Evolutionary conservation across 2,329 filamentous ascomycete species (phyloP).

Genomic region (Sarocladiaceae sp.): DNA sequence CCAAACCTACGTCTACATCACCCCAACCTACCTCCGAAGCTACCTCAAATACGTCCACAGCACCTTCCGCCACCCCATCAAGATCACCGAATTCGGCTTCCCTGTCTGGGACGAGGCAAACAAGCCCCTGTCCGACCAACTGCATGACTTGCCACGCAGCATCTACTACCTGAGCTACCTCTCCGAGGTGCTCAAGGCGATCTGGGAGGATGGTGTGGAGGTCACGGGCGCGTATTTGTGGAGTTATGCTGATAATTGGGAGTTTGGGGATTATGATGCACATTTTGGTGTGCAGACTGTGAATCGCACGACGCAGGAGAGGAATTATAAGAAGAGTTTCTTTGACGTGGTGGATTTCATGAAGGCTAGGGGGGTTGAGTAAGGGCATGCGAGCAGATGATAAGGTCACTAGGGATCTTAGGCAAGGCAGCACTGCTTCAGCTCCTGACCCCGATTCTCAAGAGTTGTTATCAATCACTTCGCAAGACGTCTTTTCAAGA

Average conservation of each 20-base stretch:
- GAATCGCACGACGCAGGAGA: slow-evolving; percentile 45
- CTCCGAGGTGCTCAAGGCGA: slow-evolving; percentile 49
- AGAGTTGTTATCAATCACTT: too few species aligned
- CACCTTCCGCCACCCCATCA: slow-evolving; percentile 46
- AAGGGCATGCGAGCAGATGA: too few species aligned
- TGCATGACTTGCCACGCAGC: slow-evolving; percentile 49
- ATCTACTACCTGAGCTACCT: slow-evolving; percentile 52
- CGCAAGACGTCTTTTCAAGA: too few species aligned
- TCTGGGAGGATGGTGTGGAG: slow-evolving; percentile 52
- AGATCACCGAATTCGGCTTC: slow-evolving; percentile 54
- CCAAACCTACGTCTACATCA: slow-evolving; percentile 53
- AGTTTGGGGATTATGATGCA: slow-evolving; percentile 41
- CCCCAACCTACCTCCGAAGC: slow-evolving; percentile 52
- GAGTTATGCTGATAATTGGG: slow-evolving; percentile 48
- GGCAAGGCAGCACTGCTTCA: too few species aligned
- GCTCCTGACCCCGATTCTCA: too few species aligned
- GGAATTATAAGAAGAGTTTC: slow-evolving; percentile 53
- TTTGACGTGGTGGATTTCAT: slow-evolving; percentile 54
- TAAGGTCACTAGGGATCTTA: too few species aligned
- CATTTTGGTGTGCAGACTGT: slow-evolving; percentile 55
- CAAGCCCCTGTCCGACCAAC: slow-evolving; percentile 41
- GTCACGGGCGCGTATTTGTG: slow-evolving; percentile 52
- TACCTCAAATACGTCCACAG: slow-evolving; percentile 56
- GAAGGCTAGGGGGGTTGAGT: slow-evolving; percentile 23
- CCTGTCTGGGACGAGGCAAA: slow-evolving; percentile 44